Evolutionary conservation across 257 asterid genomes (phyloP), one percentile per base, ranked within the genome.

Genomic region (Nicotiana obtusifolia): DNA sequence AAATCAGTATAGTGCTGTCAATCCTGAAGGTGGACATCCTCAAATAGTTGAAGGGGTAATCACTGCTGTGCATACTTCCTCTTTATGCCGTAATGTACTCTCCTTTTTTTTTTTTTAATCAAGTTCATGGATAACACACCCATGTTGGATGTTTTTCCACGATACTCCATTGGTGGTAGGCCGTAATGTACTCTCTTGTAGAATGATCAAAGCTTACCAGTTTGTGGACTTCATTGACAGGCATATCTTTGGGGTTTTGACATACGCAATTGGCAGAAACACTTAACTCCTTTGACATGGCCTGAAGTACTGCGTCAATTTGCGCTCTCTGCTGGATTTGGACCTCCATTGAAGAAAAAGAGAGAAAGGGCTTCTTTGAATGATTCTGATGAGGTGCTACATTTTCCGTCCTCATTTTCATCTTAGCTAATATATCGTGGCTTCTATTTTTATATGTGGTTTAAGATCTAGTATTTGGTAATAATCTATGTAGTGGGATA

Each of bases 11-110:
- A 96, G 88, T 90, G 99, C 95, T 89, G 84, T 93, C 86, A 94
- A 92, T 87, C 95, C 92, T 85, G 99, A 96, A 89, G 99, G 99
- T 84, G 99, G 99, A 87, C 99, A 96, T 86, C 98, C 99, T 76
- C 95, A 88, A 78, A 89, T 94, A 84, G 97, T 96, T 67, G 92
- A 96, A 93, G 99, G 99, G 99, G 98, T 96, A 96, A 88, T 81
- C 66, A 22, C 64, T 24, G 16, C 77, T 52, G 82, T 44, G 57
- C 80, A 80, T 57, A 49, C 68, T 31, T 30, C 54, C 53, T 81
- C 80, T 84, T 68, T 65, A 35, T 65, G 17, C 61, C 33, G 64
- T 19, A 64, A 78, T 41, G 64, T 82, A 49, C 26, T 49, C 44
- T 75, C n/a, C 49, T 49, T 30, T 41, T 2, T 41, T 9, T 1